Base-by-base conservation (phyloP, 2,329 filamentous ascomycete species). In the Macroventuria anomochaeta region DNA sequence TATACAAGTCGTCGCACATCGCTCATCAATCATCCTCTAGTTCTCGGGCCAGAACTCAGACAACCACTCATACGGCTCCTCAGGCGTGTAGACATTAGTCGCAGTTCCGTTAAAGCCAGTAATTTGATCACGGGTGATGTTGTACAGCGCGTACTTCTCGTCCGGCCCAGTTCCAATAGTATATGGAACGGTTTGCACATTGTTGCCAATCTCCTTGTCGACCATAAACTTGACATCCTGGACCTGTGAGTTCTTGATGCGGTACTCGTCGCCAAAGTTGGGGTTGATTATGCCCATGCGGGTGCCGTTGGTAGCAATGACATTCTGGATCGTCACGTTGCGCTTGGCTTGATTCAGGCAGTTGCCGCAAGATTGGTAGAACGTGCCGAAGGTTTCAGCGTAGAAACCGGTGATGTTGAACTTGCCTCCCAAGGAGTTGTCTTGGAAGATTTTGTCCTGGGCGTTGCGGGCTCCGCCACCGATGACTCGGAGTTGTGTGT, bases 101-200 rank as follows among this genome's bases (percentile, higher is more conserved):
- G 59, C 53, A 17, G 58, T 55, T 3, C 64, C 64, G 37, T 63
- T 56, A 20, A 64, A 67, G 8, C 55, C 63, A 11, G 62, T 67
- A 25, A 67, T 58, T 7, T 44, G 52, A 36, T 67, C 64, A 20
- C 64, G 62, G 0, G 64, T 67, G 38, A 65, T 7, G 43, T 67
- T 65, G 57, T 65, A 67, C 40, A 67, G 25, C 21, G 64, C 64
- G 34, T 67, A 67, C 37, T 67, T 67, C 57, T 67, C 64, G 47
- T 67, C 64, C 1, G 64, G 62, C 1, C 64, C 64, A 7, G 62
- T 67, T 3, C 64, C 64, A 21, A 67, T 56, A 7, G 62, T 65
- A 39, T 67, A 67, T 0, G 62, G 64, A 2, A 67, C 64, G 1
- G 64, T 67, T 40, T 67, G 64, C 18, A 67, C 64, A 34, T 67